These are phyloP conservation scores for Pseudocercospora cruenta DNA, from an alignment of 2,329 filamentous ascomycete species.

Conservation along the genomic window DNA sequence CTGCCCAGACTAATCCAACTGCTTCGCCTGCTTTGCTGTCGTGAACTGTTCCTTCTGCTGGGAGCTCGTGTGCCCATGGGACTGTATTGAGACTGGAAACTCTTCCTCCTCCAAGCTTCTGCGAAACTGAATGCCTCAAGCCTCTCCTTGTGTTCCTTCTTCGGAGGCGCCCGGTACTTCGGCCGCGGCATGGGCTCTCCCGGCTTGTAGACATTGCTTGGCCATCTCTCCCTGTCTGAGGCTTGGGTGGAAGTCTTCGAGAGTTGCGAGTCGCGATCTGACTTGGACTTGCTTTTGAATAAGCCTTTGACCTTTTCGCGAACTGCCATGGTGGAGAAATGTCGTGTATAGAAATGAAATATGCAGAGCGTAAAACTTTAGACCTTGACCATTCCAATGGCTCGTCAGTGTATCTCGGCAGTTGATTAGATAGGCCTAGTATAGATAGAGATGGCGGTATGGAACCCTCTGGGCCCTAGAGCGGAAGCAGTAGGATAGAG, in stretches of 20 bases:
- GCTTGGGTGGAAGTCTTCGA: conserved; percentile 33
- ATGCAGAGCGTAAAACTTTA: background rate
- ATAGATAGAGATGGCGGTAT: conserved; percentile 1
- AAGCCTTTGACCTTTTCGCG: conserved; percentile 51
- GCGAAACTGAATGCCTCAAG: conserved; percentile 53
- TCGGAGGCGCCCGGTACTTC: conserved; percentile 54
- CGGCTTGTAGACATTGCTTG: conserved; percentile 54
- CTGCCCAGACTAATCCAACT: conserved; percentile 35
- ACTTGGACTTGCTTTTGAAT: conserved; percentile 43
- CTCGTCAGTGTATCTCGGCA: background rate
- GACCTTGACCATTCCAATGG: background rate
- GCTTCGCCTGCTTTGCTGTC: conserved; percentile 28
- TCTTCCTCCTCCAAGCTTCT: conserved; percentile 52
- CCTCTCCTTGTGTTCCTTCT: conserved; percentile 55
- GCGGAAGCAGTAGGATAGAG: background rate
- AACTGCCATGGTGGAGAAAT: conserved; percentile 46
- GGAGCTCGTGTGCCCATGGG: conserved; percentile 55
- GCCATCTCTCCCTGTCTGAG: conserved; percentile 40
- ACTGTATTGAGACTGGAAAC: conserved; percentile 50
- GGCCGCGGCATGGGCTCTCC: conserved; percentile 56
- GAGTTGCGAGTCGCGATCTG: conserved; percentile 32
- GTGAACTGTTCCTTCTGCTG: conserved; percentile 39
- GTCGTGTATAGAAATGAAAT: conserved; percentile 1
- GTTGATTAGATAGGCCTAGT: background rate
- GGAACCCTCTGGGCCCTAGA: background rate